A percentile compares a stretch with the other conserved stretches of the same genome.
Evolutionary conservation across 2,329 filamentous ascomycete species (phyloP).

Genomic region (Alternaria metachromatica): DNA sequence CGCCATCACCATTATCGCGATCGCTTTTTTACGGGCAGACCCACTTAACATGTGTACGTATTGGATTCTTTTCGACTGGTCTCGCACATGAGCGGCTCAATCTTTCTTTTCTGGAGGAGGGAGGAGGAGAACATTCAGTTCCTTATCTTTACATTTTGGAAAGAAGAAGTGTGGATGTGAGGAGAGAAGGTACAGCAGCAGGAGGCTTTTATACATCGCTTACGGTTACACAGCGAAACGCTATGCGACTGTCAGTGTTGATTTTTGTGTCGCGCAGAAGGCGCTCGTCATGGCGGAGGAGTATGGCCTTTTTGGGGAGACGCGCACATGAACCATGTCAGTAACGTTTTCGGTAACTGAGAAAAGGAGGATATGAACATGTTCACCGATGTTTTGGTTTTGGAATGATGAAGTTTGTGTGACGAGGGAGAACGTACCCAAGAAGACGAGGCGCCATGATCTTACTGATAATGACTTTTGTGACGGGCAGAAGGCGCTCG

Average conservation of each 20-base stretch:
- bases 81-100: too few relatives aligned
- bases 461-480: too few relatives aligned
- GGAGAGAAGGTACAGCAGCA: neutral
- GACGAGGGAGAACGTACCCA: too few relatives aligned
- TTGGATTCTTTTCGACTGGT: too few relatives aligned
- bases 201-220: neutral
- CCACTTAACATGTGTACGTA: neutral
- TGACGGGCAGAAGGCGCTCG: too few relatives aligned
- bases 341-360: too few relatives aligned
- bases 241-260: neutral
- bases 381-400: too few relatives aligned
- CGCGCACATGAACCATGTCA: too few relatives aligned
- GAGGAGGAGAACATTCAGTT: neutral
- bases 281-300: rapidly evolving
- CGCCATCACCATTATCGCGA: rapidly evolving
- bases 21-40: neutral
- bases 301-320: too few relatives aligned
- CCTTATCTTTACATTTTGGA: neutral
- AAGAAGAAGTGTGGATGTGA: neutral
- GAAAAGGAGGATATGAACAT: too few relatives aligned
- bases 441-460: too few relatives aligned
- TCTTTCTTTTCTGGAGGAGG: neutral
- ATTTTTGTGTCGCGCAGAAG: neutral
- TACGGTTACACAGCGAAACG: rapidly evolving
- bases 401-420: too few relatives aligned